Evolutionary conservation across 192 early-diverging fungal species (phyloP), one percentile per base, ranked within the genome.

Genomic region (Phycomyces nitens): DNA sequence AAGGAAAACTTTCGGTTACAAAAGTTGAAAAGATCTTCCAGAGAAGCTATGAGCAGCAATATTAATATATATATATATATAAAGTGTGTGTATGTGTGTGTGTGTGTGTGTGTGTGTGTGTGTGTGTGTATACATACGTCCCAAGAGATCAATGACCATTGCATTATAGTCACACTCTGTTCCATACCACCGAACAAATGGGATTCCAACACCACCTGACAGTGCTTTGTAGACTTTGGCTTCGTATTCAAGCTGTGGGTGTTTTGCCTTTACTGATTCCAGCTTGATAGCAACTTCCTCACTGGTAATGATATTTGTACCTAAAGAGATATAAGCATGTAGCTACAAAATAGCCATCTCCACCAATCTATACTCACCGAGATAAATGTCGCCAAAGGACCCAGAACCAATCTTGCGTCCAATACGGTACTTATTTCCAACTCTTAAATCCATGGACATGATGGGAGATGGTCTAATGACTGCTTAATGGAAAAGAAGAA

Each of bases 241-340:
- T 71, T 99, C 97, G 74, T 97, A 98, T 76, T 97, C 96, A 10
- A 99, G 81, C 73, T 98, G 96, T 53, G 94, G 94, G 66, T 99
- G 96, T 72, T 92, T 91, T 27, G 96, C 94, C 78, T 91, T 92
- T 52, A 92, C 85, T 16, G 88, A 85, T 80, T 99, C 97, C 34
- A 99, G 82, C 78, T 99, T 99, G 77, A 97, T 94, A 44, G 96
- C 97, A 11, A 99, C 94, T 72, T 98, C 94, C 70, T 99, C 94
- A 56, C 90, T 90, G 56, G 91, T 93, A 70, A 91, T 82, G 26
- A 93, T 80, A 69, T 92, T 94, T 23, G 89, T 90, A 5, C 92
- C 93, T 89, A 58, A 47, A 38, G 38, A 29, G 6, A 20, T 15
- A 57, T 24, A 39, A 16, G 23, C n/a, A n/a, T n/a, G n/a, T n/a